phyloP scores from a whole-genome alignment of 208 protist species.

The Acanthamoeba lenticulata region DNA sequence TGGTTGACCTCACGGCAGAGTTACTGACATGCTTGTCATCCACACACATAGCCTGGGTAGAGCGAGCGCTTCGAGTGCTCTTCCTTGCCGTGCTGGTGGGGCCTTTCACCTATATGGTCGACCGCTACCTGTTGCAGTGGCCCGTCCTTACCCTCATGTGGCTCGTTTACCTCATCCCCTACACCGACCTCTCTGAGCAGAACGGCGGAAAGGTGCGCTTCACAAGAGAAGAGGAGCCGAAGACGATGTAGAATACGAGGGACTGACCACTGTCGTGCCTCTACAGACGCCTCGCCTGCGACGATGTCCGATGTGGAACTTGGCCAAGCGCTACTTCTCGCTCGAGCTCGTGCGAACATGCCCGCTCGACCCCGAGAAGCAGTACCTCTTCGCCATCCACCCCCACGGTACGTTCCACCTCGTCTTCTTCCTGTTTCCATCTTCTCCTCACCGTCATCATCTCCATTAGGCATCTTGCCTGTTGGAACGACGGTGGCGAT shows the following conservation, averaged over 20 bases:
- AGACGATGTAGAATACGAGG: not conserved
- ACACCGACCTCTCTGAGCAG: slow-evolving; percentile 54
- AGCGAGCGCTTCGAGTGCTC: not conserved
- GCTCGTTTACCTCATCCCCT: slow-evolving; percentile 15
- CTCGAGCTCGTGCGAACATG: slow-evolving; percentile 47
- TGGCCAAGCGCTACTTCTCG: slow-evolving; percentile 37
- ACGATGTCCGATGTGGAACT: slow-evolving; percentile 24
- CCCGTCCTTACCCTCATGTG: not conserved
- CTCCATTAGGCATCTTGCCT: not conserved
- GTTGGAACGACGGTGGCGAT: slow-evolving; percentile 10
- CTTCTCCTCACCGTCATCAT: not conserved
- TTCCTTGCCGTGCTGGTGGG: slow-evolving; percentile 27
- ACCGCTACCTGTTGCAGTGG: not conserved
- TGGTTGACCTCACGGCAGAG: not conserved
- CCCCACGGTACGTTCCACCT: not conserved
- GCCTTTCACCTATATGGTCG: not conserved
- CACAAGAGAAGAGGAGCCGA: too few relatives aligned
- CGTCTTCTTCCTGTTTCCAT: not conserved
- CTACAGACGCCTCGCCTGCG: not conserved
- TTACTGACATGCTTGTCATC: not conserved
- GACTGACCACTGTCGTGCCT: not conserved
- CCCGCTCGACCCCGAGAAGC: slow-evolving; percentile 52
- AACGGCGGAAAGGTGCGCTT: slow-evolving; percentile 18
- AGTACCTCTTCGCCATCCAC: slow-evolving; percentile 61
- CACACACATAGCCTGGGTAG: not conserved